phyloP scores from a whole-genome alignment of 2,329 filamentous ascomycete genomes.

The Escovopsis sp. region DNA sequence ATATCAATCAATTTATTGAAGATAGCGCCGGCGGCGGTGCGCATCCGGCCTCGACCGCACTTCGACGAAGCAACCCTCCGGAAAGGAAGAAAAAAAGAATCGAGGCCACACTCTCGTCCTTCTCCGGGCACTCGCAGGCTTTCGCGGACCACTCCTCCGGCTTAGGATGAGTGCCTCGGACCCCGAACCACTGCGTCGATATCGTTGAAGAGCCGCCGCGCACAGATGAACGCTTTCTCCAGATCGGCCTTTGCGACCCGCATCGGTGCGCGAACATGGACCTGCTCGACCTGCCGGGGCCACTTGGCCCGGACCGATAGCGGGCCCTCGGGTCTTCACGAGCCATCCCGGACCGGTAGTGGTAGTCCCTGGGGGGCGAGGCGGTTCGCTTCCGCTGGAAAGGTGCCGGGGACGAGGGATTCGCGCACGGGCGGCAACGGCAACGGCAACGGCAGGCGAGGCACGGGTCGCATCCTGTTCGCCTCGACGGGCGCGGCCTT shows the following conservation, averaged over 20 bases:
- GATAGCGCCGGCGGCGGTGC: too few relatives aligned
- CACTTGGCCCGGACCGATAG: constrained; percentile 17
- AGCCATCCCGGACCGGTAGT: too few relatives aligned
- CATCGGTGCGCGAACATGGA: constrained; percentile 27
- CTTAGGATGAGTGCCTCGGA: constrained; percentile 6
- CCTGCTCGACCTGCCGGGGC: constrained; percentile 30
- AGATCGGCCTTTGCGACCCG: constrained; percentile 23
- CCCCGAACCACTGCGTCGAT: constrained; percentile 2
- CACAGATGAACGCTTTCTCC: constrained; percentile 28
- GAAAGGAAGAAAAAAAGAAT: too few relatives aligned
- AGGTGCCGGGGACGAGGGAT: constrained; percentile 6
- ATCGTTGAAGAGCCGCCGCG: constrained; percentile 5
- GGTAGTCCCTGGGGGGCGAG: constrained; percentile 7
- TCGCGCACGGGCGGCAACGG: too few relatives aligned
- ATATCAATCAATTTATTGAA: too few relatives aligned
- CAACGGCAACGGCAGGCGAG: constrained; percentile 9
- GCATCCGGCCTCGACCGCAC: too few relatives aligned
- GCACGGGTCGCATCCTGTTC: constrained; percentile 24
- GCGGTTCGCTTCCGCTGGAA: constrained; percentile 16
- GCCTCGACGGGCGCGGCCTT: constrained; percentile 36
- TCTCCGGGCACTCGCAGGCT: too few relatives aligned
- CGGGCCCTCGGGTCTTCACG: too few relatives aligned
- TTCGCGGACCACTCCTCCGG: too few relatives aligned
- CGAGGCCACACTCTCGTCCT: too few relatives aligned
- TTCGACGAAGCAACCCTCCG: too few relatives aligned